Conservation (phyloP, 2,329 filamentous ascomycete species). For the Arthrobotrys conoides region DNA sequence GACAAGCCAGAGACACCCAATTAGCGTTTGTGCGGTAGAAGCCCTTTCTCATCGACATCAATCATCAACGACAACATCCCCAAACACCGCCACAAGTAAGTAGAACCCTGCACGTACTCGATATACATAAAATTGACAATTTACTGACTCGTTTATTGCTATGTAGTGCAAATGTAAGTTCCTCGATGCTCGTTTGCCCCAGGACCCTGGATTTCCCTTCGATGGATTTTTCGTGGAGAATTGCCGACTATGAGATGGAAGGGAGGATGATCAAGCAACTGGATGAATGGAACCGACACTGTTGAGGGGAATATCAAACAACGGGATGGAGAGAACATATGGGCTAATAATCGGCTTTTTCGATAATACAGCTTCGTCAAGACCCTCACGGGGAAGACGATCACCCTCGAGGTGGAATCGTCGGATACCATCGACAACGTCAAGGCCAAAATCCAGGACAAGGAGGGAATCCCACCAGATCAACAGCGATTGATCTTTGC, state of each 20-base stretch:
- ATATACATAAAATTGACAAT: constrained; percentile 59
- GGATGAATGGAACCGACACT: constrained; percentile 60
- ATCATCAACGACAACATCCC: constrained; percentile 62
- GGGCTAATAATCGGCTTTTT: constrained; percentile 57
- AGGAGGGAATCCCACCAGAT: constrained; percentile 98
- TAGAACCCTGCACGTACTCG: constrained; percentile 34
- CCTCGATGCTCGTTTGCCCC: constrained; percentile 61
- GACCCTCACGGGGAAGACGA: constrained; percentile 99
- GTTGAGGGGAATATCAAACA: neutral
- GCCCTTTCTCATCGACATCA: constrained; percentile 60
- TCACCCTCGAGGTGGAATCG: constrained; percentile 99
- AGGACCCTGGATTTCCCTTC: neutral
- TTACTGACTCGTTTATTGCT: constrained; percentile 69
- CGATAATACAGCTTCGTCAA: constrained; percentile 87
- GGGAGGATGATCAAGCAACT: constrained; percentile 21
- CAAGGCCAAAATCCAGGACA: constrained; percentile 99
- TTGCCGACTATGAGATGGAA: neutral
- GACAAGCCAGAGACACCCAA: constrained; percentile 35
- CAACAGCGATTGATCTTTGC: constrained; percentile 99
- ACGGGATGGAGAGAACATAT: constrained; percentile 61
- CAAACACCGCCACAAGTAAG: constrained; percentile 64
- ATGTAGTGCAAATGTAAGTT: constrained; percentile 89
- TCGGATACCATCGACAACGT: constrained; percentile 99
- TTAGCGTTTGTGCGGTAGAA: constrained; percentile 52
- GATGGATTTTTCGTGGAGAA: constrained; percentile 21